A percentile compares a stretch with the other conserved stretches of the same genome.
These are phyloP conservation scores for Eimeria acervulina DNA, from an alignment of 169 alveolate species.

Conservation along the genomic window DNA sequence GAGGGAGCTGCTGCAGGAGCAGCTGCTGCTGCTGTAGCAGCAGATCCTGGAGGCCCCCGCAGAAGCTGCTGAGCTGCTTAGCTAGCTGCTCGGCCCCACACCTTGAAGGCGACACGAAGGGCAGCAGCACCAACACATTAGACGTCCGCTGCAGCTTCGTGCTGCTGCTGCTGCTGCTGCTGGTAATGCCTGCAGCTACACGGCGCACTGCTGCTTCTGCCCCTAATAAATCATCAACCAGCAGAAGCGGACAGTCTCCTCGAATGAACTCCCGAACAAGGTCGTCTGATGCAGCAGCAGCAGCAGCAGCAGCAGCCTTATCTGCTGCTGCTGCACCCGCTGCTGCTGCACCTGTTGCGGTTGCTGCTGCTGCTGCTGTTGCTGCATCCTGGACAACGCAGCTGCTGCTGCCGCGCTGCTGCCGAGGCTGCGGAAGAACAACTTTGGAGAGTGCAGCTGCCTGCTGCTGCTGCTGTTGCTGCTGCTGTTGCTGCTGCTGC, in stretches of 20 bases:
- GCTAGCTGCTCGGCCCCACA: constrained; percentile 52
- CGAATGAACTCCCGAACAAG: neutral
- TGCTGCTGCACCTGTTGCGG: neutral
- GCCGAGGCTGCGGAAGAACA: constrained; percentile 28
- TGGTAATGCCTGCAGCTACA: neutral
- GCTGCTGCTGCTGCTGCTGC: constrained; percentile 62
- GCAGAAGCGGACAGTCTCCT: constrained; percentile 21
- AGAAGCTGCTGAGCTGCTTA: neutral
- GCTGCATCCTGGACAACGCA: neutral
- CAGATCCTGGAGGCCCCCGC: neutral
- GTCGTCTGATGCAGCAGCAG: constrained; percentile 43
- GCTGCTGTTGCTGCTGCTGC: constrained; percentile 40
- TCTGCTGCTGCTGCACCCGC: neutral
- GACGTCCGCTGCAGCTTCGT: neutral
- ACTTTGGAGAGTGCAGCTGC: constrained; percentile 10
- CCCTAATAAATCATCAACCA: neutral
- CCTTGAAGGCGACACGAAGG: neutral
- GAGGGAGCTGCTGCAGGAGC: neutral
- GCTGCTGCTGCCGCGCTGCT: neutral
- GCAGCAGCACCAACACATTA: constrained; percentile 61
- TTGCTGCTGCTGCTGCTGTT: neutral
- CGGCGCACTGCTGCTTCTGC: constrained; percentile 46
- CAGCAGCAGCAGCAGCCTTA: constrained; percentile 42
- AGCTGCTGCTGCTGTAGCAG: constrained; percentile 52
- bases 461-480: constrained; percentile 42